A percentile compares a stretch with the other conserved stretches of the same genome.
Evolutionary conservation across 2,329 filamentous ascomycete species (phyloP).

Genomic region (Sporothrix variecibatus): DNA sequence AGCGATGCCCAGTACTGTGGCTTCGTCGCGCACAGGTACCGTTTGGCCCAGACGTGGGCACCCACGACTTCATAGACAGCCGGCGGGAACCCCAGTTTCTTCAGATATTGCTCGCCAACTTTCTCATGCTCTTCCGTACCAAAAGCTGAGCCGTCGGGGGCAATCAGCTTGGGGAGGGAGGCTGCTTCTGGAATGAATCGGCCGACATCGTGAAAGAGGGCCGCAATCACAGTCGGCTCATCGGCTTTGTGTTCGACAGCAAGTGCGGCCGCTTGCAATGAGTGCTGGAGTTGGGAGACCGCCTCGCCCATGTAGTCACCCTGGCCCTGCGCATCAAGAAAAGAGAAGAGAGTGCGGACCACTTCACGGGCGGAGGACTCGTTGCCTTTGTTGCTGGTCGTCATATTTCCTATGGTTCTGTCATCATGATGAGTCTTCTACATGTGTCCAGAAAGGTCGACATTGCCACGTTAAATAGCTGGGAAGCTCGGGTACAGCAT

Average conservation of each 20-base stretch:
- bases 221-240: constrained; percentile 16
- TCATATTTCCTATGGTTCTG: background rate
- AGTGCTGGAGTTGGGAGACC: constrained; percentile 23
- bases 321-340: constrained; percentile 13
- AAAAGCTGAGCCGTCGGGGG: constrained; percentile 10
- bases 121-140: constrained; percentile 17
- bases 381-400: background rate
- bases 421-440: too few relatives aligned
- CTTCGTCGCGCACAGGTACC: constrained; percentile 23
- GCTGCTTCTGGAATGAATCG: constrained; percentile 16
- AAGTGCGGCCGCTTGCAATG: constrained; percentile 11
- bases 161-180: constrained; percentile 8
- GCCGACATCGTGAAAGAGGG: constrained; percentile 25
- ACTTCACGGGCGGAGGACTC: background rate
- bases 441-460: too few relatives aligned
- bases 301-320: constrained; percentile 24
- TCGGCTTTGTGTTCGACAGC: constrained; percentile 9
- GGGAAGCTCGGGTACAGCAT: too few relatives aligned
- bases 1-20: constrained; percentile 11
- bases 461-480: too few relatives aligned
- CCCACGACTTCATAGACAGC: constrained; percentile 7
- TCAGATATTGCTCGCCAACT: constrained; percentile 20
- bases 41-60: constrained; percentile 25
- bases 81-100: constrained; percentile 1
- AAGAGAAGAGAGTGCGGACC: constrained; percentile 9